Percentiles rank a stretch among this genome's conserved stretches.
These are phyloP conservation scores for Backusella parvicylindrica DNA, from an alignment of 192 early-diverging fungal species.

Conservation along the genomic window DNA sequence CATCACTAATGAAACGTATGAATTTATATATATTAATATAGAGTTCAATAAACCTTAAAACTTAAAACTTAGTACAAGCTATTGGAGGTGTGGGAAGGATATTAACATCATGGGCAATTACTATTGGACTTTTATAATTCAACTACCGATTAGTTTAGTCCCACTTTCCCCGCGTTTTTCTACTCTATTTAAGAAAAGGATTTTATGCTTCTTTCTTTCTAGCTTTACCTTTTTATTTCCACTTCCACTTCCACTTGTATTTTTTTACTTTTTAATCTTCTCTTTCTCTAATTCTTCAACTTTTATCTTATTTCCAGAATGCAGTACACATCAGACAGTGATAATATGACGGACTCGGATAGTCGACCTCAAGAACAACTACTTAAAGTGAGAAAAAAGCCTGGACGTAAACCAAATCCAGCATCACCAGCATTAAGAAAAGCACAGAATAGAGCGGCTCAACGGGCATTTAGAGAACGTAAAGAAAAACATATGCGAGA, in stretches of 20 bases:
- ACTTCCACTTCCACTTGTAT: not conserved
- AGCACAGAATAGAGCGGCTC: conserved; percentile 87
- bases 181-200: not conserved
- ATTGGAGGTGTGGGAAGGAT: not conserved
- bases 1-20: not conserved
- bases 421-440: conserved; percentile 58
- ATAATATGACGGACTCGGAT: not conserved
- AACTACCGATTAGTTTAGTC: not conserved
- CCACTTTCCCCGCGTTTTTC: conserved; percentile 1
- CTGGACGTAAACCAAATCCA: conserved; percentile 62
- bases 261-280: not conserved
- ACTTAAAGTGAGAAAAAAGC: conserved; percentile 43
- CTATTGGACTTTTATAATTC: not conserved
- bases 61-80: not conserved
- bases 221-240: not conserved
- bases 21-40: not conserved
- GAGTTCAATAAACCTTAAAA: conserved; percentile 1
- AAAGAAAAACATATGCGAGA: conserved; percentile 76
- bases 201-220: not conserved
- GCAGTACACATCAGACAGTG: not conserved
- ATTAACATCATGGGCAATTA: not conserved
- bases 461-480: conserved; percentile 84
- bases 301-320: not conserved
- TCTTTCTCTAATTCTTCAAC: not conserved
- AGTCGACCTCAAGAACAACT: not conserved